Conservation (phyloP, 208 protist species). For the Giardia duodenalis region DNA sequence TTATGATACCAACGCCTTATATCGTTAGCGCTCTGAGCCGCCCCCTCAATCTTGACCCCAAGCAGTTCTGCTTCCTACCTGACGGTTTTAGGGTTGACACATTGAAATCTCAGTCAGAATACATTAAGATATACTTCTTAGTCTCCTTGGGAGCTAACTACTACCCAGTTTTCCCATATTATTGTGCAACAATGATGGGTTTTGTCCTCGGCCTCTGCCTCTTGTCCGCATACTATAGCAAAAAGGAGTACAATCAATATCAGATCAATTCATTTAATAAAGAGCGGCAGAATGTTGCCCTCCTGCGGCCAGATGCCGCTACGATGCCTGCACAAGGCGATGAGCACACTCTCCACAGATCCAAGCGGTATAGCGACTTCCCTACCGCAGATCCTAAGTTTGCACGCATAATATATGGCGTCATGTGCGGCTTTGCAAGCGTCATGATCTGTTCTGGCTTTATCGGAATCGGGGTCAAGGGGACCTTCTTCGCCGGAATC, state of each 20-base stretch:
- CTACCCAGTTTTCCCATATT: not conserved
- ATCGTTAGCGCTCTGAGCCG: not conserved
- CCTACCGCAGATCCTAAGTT: not conserved
- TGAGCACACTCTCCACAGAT: not conserved
- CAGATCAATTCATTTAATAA: too few relatives aligned
- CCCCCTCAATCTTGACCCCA: not conserved
- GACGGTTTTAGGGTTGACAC: not conserved
- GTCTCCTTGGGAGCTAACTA: not conserved
- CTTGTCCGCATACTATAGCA: not conserved
- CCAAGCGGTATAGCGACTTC: not conserved
- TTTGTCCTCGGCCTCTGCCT: not conserved
- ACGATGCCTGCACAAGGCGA: not conserved
- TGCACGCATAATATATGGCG: not conserved
- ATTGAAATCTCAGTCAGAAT: not conserved
- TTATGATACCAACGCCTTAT: not conserved
- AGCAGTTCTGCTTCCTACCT: not conserved
- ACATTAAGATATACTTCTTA: not conserved
- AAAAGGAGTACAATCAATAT: conserved; percentile 4
- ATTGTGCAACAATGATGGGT: not conserved
- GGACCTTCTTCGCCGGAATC: not conserved
- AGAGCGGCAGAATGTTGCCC: too few relatives aligned
- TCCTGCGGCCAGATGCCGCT: too few relatives aligned
- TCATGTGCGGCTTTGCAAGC: not conserved
- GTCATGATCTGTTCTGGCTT: not conserved
- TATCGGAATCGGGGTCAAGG: not conserved